Evolutionary conservation across 2,329 filamentous ascomycete genomes (phyloP), one percentile per base, ranked within the genome.

Genomic region (Catunica adiposa): DNA sequence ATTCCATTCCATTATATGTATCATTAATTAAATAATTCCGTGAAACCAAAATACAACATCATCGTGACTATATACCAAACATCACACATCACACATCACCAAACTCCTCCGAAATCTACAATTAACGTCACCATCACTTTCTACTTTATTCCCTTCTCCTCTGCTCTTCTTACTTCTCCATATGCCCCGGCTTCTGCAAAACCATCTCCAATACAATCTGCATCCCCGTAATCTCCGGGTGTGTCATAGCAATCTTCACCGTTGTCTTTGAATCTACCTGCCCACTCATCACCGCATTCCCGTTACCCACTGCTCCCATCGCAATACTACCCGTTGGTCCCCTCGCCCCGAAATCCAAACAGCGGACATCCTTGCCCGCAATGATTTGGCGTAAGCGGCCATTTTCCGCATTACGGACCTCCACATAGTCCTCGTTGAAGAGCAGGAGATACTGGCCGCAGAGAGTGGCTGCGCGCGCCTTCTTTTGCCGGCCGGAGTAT

Each of bases 391-490:
- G 79, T 60, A 98, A 68, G 20, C 94, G 79, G 0, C 92, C 92
- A 64, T 97, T 97, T 71, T 96, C 88, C 17, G 92, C 92, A 63
- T 98, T 97, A 55, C 92, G 80, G 54, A 98, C 88, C 71, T 98
- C 92, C 51, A 98, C 88, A 62, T 97, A 98, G 67, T 97, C 90
- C 22, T 86, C 84, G 66, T 96, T 92, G 71, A 97, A 95, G 3
- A 98, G 79, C 6, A 98, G 74, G 3, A 98, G 78, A 66, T 95
- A 97, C 57, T 89, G 84, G 1, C 89, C 89, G 63, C 88, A 94
- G 71, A 97, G 83, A 59, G 89, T 92, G 1, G 89, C 89, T 11
- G 82, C 80, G 60, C 84, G 83, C 1, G 92, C 92, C 67, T 79
- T 79, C 68, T 79, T 80, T 65, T 79, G 77, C 64, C 84, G 90